A percentile compares a stretch with the other conserved stretches of the same genome.
These are phyloP conservation scores for Mediolabrus comicus DNA, from an alignment of 108 stramenopile species.

Conservation along the genomic window DNA sequence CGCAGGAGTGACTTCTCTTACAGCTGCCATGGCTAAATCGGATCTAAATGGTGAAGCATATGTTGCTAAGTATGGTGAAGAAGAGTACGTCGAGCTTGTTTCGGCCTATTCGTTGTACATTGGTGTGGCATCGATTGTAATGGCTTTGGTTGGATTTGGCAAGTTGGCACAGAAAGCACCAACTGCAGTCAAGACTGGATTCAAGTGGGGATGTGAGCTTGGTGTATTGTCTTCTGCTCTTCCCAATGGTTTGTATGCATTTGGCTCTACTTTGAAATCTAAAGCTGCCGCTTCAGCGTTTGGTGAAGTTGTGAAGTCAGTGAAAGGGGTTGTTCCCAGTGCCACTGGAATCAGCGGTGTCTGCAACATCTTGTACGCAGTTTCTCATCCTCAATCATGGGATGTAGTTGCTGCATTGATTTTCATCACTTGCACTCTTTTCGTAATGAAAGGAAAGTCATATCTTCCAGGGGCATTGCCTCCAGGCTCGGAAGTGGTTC, in stretches of 20 bases:
- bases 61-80: slow-evolving; percentile 70
- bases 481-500: slow-evolving; percentile 76
- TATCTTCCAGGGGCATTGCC: slow-evolving; percentile 63
- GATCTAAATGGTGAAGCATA: slow-evolving; percentile 75
- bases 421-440: slow-evolving; percentile 62
- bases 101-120: slow-evolving; percentile 73
- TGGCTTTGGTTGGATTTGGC: slow-evolving; percentile 72
- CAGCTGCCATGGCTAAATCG: slow-evolving; percentile 75
- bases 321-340: slow-evolving; percentile 50
- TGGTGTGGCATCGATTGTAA: slow-evolving; percentile 62
- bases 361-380: slow-evolving; percentile 52
- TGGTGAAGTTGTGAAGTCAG: slow-evolving; percentile 23
- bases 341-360: slow-evolving; percentile 69
- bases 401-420: slow-evolving; percentile 52
- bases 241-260: slow-evolving; percentile 65
- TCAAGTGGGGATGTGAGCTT: slow-evolving; percentile 86
- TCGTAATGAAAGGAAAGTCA: slow-evolving; percentile 68
- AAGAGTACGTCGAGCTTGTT: slow-evolving; percentile 70
- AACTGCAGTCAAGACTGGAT: slow-evolving; percentile 63
- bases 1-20: slow-evolving; percentile 76
- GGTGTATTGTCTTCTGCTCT: slow-evolving; percentile 73
- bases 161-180: slow-evolving; percentile 63
- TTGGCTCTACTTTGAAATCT: slow-evolving; percentile 51
- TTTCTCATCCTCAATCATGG: slow-evolving; percentile 65
- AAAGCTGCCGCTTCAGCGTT: slow-evolving; percentile 47